Percentiles rank a stretch among this genome's conserved stretches.
Evolutionary conservation across 306 rosid genomes (phyloP).

Genomic region (Vigna mungo): DNA sequence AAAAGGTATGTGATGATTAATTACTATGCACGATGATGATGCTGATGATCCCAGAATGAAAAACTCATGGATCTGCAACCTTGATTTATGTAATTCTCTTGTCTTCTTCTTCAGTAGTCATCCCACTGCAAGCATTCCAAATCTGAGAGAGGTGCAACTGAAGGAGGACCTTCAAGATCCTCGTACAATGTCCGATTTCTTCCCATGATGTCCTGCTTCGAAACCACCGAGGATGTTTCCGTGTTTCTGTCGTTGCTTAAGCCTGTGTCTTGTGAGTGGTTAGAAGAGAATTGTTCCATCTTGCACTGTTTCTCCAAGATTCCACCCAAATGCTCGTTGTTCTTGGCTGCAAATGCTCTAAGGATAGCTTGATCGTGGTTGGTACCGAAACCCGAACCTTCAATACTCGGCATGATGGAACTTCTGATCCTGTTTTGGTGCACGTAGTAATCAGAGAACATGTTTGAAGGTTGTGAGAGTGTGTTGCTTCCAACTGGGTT

Average conservation of each 20-base stretch:
- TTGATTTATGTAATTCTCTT: slow-evolving; percentile 20
- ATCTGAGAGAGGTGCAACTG: slow-evolving; percentile 58
- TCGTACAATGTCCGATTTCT: slow-evolving; percentile 49
- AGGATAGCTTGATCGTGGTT: slow-evolving; percentile 34
- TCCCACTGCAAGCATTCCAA: slow-evolving; percentile 68
- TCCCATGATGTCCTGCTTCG: slow-evolving; percentile 57
- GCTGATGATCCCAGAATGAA: slow-evolving; percentile 47
- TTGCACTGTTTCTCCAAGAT: slow-evolving; percentile 54
- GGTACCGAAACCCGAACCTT: slow-evolving; percentile 3
- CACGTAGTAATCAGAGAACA: slow-evolving; percentile 44
- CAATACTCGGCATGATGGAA: slow-evolving; percentile 33
- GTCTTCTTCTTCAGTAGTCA: slow-evolving; percentile 46
- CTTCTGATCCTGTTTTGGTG: slow-evolving; percentile 44
- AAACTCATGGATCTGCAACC: slow-evolving; percentile 49
- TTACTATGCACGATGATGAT: slow-evolving; percentile 34
- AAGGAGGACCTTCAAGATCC: slow-evolving; percentile 53
- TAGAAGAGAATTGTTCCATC: slow-evolving; percentile 68
- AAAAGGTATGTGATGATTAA: neutral
- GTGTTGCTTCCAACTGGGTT: slow-evolving; percentile 31
- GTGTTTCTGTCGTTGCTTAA: slow-evolving; percentile 71
- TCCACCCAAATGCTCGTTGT: slow-evolving; percentile 18
- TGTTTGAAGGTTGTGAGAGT: slow-evolving; percentile 42
- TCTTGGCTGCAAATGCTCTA: slow-evolving; percentile 37
- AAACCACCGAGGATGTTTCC: slow-evolving; percentile 67
- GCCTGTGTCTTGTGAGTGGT: slow-evolving; percentile 79